Evolutionary conservation across 2,329 filamentous ascomycete genomes (phyloP).

Genomic region (Clarireedia homoeocarpa): DNA sequence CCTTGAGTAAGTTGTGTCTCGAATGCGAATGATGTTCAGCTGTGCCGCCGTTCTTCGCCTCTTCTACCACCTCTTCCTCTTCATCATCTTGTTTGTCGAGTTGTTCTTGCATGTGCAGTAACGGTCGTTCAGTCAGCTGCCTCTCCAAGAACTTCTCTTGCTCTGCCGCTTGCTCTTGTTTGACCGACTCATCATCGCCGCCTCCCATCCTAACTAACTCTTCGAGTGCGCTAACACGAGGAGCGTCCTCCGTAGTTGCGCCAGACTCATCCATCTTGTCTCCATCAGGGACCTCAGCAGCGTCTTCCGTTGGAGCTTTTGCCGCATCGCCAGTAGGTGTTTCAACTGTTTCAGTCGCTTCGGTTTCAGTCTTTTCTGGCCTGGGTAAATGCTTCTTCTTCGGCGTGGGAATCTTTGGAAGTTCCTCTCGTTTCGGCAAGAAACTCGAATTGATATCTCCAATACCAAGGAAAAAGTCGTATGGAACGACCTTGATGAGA

Average conservation of each 20-base stretch:
- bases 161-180: conserved; percentile 72
- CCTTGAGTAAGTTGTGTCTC: conserved; percentile 71
- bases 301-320: conserved; percentile 1
- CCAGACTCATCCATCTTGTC: conserved; percentile 6
- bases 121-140: conserved; percentile 79
- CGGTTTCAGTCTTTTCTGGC: conserved; percentile 1
- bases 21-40: conserved; percentile 31
- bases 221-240: conserved; percentile 46
- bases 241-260: conserved; percentile 7
- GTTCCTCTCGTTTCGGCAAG: conserved; percentile 66
- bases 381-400: conserved; percentile 19
- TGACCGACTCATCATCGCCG: conserved; percentile 56
- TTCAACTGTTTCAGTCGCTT: conserved; percentile 9
- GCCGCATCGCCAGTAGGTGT: background rate
- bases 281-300: background rate
- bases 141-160: conserved; percentile 84
- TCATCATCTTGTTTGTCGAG: conserved; percentile 78
- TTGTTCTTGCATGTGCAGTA: conserved; percentile 87
- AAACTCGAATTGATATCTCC: conserved; percentile 99
- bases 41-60: conserved; percentile 33
- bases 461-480: conserved; percentile 97
- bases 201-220: conserved; percentile 70
- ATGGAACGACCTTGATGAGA: conserved; percentile 88
- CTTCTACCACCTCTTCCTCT: conserved; percentile 31
- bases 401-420: conserved; percentile 26